Conservation (phyloP, 2,329 filamentous ascomycete species). For the Verticillium isaacii region DNA sequence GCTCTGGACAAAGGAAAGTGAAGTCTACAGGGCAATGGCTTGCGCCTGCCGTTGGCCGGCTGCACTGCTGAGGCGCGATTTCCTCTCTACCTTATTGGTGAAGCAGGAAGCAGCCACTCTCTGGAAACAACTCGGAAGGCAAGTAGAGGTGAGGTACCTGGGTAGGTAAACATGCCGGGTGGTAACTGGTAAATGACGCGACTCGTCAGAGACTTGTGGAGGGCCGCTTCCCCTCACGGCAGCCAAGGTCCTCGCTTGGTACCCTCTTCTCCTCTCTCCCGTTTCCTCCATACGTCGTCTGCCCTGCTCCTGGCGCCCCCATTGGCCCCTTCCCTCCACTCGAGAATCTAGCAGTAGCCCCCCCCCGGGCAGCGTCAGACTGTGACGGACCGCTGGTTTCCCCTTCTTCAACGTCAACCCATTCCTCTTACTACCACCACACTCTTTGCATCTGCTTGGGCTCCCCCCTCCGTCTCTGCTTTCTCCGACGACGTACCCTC, state of each 20-base stretch:
- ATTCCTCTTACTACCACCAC: neutral
- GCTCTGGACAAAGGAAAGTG: neutral
- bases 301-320: neutral
- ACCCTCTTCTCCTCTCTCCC: conserved; percentile 12
- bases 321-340: neutral
- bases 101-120: too few species aligned
- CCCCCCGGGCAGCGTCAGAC: neutral
- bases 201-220: neutral
- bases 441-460: neutral
- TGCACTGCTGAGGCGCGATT: neutral
- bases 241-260: neutral
- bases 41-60: too few species aligned
- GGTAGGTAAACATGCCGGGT: neutral
- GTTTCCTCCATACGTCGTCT: conserved; percentile 7
- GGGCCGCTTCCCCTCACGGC: neutral
- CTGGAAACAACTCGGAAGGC: too few species aligned
- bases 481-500: neutral
- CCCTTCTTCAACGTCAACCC: conserved; percentile 14
- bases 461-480: neutral
- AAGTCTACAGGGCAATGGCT: neutral
- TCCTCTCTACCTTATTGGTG: neutral
- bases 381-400: conserved; percentile 2
- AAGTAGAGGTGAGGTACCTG: neutral
- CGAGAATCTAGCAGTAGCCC: neutral
- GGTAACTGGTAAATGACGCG: neutral